Evolutionary conservation across 768 basidiomycete genomes (phyloP), one percentile per base, ranked within the genome.

Genomic region (Auriscalpium microsporum): DNA sequence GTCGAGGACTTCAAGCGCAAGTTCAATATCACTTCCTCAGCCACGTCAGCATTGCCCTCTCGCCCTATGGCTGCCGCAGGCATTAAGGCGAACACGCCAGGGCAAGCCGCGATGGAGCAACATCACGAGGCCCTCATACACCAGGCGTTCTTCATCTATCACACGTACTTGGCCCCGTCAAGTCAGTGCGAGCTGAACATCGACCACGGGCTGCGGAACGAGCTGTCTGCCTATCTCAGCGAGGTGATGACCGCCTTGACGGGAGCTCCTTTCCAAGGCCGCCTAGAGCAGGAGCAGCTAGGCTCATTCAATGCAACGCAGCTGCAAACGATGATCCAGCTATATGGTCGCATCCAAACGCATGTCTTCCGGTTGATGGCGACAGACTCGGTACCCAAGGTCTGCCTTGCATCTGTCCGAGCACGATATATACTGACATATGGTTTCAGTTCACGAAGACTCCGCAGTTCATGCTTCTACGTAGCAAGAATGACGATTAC

Each of bases 361-460:
- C 94, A 98, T 65, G 93, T 98, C 60, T 98, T 98, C 77, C 82
- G 95, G 48, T 68, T 99, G 63, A 95, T 99, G 90, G 94, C 96
- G 16, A 95, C 94, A 54, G 96, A 99, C 70, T 97, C 95, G 8
- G 87, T 99, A n/a, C 96, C 96, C 13, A 95, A 95, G 79, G 90
- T 90, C 40, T 16, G 8, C 28, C 7, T 38, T 55, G 42, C 55
- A 46, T 50, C 56, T 36, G 50, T 45, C 56, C 56, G 56, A 48
- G 56, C 57, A 16, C 14, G 19, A 6, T 40, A 13, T 16, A n/a
- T n/a, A 13, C 33, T 19, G 16, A 21, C 16, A n/a, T 57, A 53
- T 19, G 38, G 42, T 54, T 13, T 49, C 56, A 93, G 91, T 93
- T 93, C 73, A 89, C 91, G 73, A 92, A 92, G 70, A 90, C 88